Conservation (phyloP, 2,329 filamentous ascomycete genomes). For the Stenocarpella maydis region DNA sequence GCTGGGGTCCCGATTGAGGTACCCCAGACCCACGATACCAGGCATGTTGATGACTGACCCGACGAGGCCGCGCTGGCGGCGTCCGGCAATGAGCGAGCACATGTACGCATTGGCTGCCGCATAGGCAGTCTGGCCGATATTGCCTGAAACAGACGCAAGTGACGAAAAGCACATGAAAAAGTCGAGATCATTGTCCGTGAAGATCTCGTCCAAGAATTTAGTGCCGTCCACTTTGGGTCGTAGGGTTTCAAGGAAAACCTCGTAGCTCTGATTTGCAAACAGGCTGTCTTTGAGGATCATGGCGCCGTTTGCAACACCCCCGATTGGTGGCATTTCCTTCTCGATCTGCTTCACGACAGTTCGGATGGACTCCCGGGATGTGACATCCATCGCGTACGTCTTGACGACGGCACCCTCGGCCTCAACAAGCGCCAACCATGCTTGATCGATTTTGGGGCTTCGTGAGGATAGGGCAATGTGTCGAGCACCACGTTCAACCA, state of each 20-base stretch:
- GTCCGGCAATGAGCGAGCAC: slow-evolving; percentile 43
- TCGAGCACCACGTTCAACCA: slow-evolving; percentile 48
- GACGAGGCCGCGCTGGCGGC: slow-evolving; percentile 48
- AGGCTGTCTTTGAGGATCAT: slow-evolving; percentile 33
- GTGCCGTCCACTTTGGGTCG: slow-evolving; percentile 42
- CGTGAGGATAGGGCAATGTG: slow-evolving; percentile 51
- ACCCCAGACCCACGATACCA: slow-evolving; percentile 53
- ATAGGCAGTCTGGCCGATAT: slow-evolving; percentile 52
- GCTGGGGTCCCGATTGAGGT: slow-evolving; percentile 39
- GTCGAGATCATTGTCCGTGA: slow-evolving; percentile 39
- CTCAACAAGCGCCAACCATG: slow-evolving; percentile 40
- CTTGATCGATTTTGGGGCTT: slow-evolving; percentile 44
- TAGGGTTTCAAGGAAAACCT: slow-evolving; percentile 36
- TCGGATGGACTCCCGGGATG: not conserved
- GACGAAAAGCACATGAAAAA: slow-evolving; percentile 46
- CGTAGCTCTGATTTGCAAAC: slow-evolving; percentile 29
- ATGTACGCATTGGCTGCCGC: slow-evolving; percentile 52
- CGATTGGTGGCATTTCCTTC: slow-evolving; percentile 14
- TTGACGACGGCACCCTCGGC: slow-evolving; percentile 32
- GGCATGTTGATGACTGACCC: slow-evolving; percentile 50
- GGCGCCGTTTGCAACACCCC: slow-evolving; percentile 35
- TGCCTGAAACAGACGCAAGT: slow-evolving; percentile 39
- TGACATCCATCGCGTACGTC: slow-evolving; percentile 28
- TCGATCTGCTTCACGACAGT: not conserved
- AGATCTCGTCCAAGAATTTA: slow-evolving; percentile 39